These are phyloP conservation scores for Cyberlindnera mississippiensis DNA, from an alignment of 805 yeast species.

Conservation along the genomic window DNA sequence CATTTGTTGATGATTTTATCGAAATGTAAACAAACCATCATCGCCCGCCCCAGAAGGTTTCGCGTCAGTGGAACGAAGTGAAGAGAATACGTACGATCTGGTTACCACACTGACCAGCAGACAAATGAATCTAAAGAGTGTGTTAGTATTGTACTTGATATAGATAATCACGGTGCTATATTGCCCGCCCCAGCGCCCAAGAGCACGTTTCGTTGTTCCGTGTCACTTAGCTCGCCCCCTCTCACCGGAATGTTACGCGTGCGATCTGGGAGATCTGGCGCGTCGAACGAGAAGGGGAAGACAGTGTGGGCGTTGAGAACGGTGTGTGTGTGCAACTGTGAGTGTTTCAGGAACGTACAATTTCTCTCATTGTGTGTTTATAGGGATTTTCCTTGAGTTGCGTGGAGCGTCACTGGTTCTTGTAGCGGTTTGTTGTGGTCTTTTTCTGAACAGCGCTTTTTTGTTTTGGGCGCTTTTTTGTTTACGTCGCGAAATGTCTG, in stretches of 20 bases:
- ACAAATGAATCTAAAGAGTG: constrained; percentile 70
- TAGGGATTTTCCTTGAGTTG: constrained; percentile 2
- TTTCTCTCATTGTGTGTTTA: constrained; percentile 22
- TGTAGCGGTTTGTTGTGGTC: constrained; percentile 13
- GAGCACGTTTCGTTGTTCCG: background rate
- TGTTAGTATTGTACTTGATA: constrained; percentile 16
- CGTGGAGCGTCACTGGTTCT: background rate
- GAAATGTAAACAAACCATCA: background rate
- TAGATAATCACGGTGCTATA: no score
- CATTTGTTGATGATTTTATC: background rate
- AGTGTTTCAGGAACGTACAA: constrained; percentile 14
- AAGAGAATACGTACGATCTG: constrained; percentile 64
- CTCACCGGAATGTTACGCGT: constrained; percentile 14
- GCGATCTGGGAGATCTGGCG: background rate
- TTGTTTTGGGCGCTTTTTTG: constrained; percentile 16
- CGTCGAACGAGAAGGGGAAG: background rate
- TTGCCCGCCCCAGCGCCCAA: background rate
- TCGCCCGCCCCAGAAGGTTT: background rate
- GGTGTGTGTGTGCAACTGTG: no score
- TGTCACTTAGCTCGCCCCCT: background rate
- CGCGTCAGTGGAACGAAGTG: background rate
- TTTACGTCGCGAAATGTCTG: constrained; percentile 11
- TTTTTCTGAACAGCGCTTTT: constrained; percentile 8
- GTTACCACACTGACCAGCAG: constrained; percentile 99
- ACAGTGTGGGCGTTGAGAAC: background rate